Base-by-base conservation (phyloP, 106 monocot genomes). In the Allium fistulosum region DNA sequence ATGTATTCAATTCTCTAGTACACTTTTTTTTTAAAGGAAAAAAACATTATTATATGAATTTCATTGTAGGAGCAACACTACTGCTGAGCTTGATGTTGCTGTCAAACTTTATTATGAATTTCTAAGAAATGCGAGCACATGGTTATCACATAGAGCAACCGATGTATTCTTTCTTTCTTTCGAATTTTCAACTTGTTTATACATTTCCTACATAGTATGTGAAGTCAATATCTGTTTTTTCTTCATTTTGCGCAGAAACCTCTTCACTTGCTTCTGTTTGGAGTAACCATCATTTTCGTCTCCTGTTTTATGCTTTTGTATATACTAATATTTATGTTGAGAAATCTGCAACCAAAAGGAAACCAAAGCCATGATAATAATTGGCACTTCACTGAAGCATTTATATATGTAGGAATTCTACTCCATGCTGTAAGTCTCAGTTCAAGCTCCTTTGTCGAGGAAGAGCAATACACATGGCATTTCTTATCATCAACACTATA, bases 381-480 rank as follows among this genome's bases (percentile, higher is more conserved):
- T 7, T 83, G 78, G 73, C 71, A 80, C 27, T 65, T 79, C 14
- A 84, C 92, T 63, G 80, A 84, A 58, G 17, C 37, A 14, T 92
- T 84, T 81, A 66, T 85, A 63, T 55, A 76, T 50, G 15, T 90
- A 52, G 81, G 73, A 5, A 59, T 76, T 27, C 50, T 89, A 18
- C 71, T 92, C 60, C 87, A 99, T 83, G 69, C 69, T 59, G 26
- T 82, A 49, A 92, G 92, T 80, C 86, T 99, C 73, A 66, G 74
- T 51, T 65, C 92, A 79, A 99, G 97, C 59, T 99, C 97, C 56
- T 79, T 99, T 78, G 92, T 99, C 26, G 97, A 99, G 73, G 97
- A 99, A 85, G 97, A 99, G 65, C 97, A 99, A 69, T 99, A 99
- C 68, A 83, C 86, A 48, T 99, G 97, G 92, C 89, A 99, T 79